A percentile compares a stretch with the other conserved stretches of the same genome.
Conservation (phyloP, 208 protist genomes). For the Naegleria lovaniensis region DNA sequence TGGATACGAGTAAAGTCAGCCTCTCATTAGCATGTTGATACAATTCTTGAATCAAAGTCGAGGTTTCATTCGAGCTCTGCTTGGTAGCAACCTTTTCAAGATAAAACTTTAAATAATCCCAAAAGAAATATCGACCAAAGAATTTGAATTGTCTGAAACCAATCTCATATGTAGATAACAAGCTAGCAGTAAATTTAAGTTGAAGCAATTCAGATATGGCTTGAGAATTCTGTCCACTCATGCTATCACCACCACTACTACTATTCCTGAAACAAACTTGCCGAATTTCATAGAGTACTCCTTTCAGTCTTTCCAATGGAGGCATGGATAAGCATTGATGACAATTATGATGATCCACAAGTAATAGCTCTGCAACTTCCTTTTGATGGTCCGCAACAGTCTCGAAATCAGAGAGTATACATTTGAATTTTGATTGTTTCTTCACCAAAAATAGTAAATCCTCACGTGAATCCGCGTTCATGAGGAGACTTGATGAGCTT, state of each 20-base stretch:
- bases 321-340: no score
- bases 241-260: no score
- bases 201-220: background rate
- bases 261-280: no score
- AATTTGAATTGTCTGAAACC: background rate
- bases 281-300: background rate
- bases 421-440: background rate
- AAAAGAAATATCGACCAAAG: background rate
- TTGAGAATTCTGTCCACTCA: background rate
- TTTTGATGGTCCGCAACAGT: background rate
- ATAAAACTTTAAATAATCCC: background rate
- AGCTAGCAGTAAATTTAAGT: background rate
- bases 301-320: background rate
- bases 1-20: background rate
- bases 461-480: background rate
- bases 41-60: background rate
- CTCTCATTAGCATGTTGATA: background rate
- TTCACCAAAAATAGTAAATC: background rate
- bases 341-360: background rate
- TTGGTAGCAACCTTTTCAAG: background rate
- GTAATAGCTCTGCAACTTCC: background rate
- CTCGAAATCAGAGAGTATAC: background rate
- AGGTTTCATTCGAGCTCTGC: background rate
- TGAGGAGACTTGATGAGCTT: background rate
- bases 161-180: background rate